Evolutionary conservation across 2,329 filamentous ascomycete species (phyloP), one percentile per base, ranked within the genome.

Genomic region (Colletotrichum tamarilloi): DNA sequence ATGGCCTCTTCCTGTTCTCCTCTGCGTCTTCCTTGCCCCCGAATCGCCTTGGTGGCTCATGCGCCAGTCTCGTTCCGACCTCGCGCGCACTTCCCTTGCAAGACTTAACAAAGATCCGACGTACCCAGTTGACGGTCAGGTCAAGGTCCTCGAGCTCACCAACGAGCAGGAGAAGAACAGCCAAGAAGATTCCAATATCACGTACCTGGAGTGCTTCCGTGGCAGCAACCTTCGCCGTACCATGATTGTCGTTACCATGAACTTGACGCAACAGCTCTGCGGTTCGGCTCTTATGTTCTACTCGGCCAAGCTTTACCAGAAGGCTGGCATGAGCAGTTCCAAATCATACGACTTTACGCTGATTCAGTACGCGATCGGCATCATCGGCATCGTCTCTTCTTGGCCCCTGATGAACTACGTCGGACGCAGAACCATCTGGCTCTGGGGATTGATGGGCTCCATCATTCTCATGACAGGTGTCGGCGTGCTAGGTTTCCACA

Each of bases 201-300:
- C 76, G 11, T 83, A 83, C 72, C n/a, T 77, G 12, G 80, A 83
- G 55, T 83, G 81, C 68, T 82, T 82, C 74, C 76, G 73, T 26
- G 79, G 79, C 19, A 75, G 74, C 32, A 80, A 84, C 64, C 73
- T 76, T 19, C 80, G 82, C 32, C 79, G 82, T 49, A 84, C 82
- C 6, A 82, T 83, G 76, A 82, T 84, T 42, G 79, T 81, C 49
- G 79, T 81, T 78, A 87, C 88, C 83, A 84, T 85, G 22, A 89
- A 86, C 85, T 84, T 86, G 0, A 88, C 88, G 16, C 88, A 89
- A 75, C 88, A 88, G 70, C 79, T 88, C 2, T 85, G 86, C 68
- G 87, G 88, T 57, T 86, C 86, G 68, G 84, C 86, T 2, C 87
- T 90, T 77, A 87, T 87, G 30, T 84, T 84, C 64, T 89, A 88